Conservation (phyloP, 208 protist species). For the Porcisia hertigi region DNA sequence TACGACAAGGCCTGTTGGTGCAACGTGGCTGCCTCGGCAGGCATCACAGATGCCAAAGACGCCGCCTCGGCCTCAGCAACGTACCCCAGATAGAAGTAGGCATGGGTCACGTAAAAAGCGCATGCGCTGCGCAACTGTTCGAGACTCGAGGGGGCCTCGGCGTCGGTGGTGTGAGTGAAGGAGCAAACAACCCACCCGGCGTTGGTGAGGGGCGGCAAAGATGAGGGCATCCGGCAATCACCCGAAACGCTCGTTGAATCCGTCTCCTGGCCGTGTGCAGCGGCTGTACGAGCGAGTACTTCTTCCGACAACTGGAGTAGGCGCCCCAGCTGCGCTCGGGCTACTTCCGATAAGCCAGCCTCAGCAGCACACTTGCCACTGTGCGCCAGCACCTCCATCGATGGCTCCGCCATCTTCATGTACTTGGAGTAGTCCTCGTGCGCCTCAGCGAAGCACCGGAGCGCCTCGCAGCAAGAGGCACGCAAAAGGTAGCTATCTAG, state of each 20-base stretch:
- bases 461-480: conserved; percentile 74
- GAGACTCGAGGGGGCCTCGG: conserved; percentile 8
- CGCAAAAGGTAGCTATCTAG: conserved; percentile 72
- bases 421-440: conserved; percentile 88
- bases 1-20: conserved; percentile 38
- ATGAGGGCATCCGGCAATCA: background rate
- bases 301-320: conserved; percentile 44
- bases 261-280: background rate
- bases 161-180: conserved; percentile 9
- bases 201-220: conserved; percentile 12
- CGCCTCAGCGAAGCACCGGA: conserved; percentile 44
- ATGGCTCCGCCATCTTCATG: conserved; percentile 64
- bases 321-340: conserved; percentile 46
- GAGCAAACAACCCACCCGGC: conserved; percentile 21
- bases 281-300: conserved; percentile 8
- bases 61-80: conserved; percentile 28
- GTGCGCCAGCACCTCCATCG: conserved; percentile 74
- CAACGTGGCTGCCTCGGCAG: conserved; percentile 18
- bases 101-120: conserved; percentile 71
- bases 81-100: conserved; percentile 81
- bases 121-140: conserved; percentile 23
- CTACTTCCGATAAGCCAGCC: conserved; percentile 56
- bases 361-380: conserved; percentile 84
- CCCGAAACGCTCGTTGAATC: background rate
- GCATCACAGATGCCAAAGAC: conserved; percentile 6